Evolutionary conservation across 208 protist genomes (phyloP).

Genomic region (Trypanosoma platydactyli): DNA sequence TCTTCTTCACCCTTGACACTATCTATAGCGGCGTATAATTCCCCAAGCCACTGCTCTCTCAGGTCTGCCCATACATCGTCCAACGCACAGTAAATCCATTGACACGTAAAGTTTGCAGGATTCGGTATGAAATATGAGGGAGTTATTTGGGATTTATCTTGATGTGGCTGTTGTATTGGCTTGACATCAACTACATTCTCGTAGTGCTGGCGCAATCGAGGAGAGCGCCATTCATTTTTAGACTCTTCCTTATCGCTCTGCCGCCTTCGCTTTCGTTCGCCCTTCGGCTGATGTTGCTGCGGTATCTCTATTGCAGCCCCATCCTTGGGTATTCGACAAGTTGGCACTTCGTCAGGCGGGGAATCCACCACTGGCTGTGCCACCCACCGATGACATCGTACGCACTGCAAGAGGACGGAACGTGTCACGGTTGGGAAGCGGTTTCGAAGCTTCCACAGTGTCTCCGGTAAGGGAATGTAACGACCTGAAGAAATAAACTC

Average conservation of each 20-base stretch:
- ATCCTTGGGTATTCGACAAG: constrained; percentile 8
- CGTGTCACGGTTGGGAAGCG: constrained; percentile 66
- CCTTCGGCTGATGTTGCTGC: neutral
- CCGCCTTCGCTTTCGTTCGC: neutral
- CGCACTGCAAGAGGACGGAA: constrained; percentile 68
- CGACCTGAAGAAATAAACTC: constrained; percentile 20
- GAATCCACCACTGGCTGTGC: constrained; percentile 40
- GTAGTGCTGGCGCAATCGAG: constrained; percentile 17
- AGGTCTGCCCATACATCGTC: constrained; percentile 58
- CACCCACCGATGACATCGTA: constrained; percentile 75
- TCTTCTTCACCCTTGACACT: neutral
- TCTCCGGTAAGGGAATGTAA: constrained; percentile 64
- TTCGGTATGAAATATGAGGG: constrained; percentile 65
- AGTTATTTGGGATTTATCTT: constrained; percentile 8
- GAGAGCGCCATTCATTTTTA: constrained; percentile 27
- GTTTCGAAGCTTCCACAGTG: constrained; percentile 41
- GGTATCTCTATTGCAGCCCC: neutral
- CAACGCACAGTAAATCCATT: constrained; percentile 53
- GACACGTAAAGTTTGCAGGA: constrained; percentile 60
- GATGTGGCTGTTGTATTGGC: neutral
- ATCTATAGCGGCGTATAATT: constrained; percentile 35
- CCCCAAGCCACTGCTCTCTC: constrained; percentile 45
- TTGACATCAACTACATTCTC: constrained; percentile 24
- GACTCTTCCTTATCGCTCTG: neutral
- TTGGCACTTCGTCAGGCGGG: constrained; percentile 40